Evolutionary conservation across 768 basidiomycete genomes (phyloP).

Genomic region (Auricularia heimuer): DNA sequence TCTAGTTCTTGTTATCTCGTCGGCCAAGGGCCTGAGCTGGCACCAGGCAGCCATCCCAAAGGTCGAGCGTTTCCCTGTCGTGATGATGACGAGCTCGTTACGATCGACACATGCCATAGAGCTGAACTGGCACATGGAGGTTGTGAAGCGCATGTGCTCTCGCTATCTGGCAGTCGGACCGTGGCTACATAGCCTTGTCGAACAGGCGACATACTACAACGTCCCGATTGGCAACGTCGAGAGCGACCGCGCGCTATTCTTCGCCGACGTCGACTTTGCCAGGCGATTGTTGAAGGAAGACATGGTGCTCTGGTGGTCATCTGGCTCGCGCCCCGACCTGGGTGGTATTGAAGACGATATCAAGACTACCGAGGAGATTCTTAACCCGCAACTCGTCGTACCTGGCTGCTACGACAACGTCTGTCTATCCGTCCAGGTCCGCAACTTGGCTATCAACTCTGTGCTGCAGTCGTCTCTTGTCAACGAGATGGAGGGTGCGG

Average conservation of each 20-base stretch:
- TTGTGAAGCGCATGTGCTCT: constrained; percentile 71
- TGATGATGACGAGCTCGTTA: constrained; percentile 55
- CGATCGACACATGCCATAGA: constrained; percentile 64
- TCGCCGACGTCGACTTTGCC: constrained; percentile 87
- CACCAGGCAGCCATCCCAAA: constrained; percentile 67
- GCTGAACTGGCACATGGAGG: constrained; percentile 81
- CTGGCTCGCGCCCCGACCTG: constrained; percentile 77
- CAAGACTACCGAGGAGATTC: constrained; percentile 63
- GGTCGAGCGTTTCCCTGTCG: constrained; percentile 73
- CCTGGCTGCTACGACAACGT: constrained; percentile 90
- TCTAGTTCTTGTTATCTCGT: constrained; percentile 73
- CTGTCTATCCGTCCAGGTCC: constrained; percentile 79
- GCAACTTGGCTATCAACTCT: constrained; percentile 89
- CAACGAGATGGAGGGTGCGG: constrained; percentile 94
- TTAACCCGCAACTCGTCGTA: constrained; percentile 73
- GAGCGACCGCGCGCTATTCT: constrained; percentile 76
- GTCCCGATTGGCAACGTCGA: constrained; percentile 89
- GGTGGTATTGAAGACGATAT: constrained; percentile 89
- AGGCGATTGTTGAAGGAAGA: constrained; percentile 81
- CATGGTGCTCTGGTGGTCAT: constrained; percentile 94
- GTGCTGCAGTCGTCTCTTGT: constrained; percentile 90
- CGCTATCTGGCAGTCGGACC: constrained; percentile 69
- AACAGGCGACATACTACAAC: constrained; percentile 84
- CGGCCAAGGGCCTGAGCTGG: constrained; percentile 72
- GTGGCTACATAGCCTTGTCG: constrained; percentile 72